phyloP scores from a whole-genome alignment of 2,329 filamentous ascomycete species.

The Sporothrix phasma region DNA sequence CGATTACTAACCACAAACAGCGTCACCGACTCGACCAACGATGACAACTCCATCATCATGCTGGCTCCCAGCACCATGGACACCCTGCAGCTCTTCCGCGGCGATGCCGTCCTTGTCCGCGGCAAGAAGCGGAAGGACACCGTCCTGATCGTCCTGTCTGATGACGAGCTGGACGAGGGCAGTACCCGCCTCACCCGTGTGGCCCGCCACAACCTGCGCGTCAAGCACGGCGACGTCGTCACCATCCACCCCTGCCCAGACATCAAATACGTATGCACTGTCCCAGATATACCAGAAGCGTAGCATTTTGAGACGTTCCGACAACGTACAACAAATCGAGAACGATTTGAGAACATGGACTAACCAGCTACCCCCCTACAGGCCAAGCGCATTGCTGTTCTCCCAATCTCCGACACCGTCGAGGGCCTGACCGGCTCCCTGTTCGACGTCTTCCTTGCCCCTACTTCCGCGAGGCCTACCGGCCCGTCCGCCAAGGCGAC shows the following conservation, averaged over 20 bases:
- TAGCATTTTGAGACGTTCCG: too few relatives aligned
- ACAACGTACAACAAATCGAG: too few relatives aligned
- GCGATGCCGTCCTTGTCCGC: conserved; percentile 94
- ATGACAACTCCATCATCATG: conserved; percentile 99
- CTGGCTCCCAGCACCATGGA: conserved; percentile 99
- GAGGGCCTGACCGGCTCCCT: conserved; percentile 95
- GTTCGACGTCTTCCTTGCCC: conserved; percentile 97
- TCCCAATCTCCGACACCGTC: conserved; percentile 95
- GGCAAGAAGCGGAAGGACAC: conserved; percentile 99
- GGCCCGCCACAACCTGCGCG: conserved; percentile 92
- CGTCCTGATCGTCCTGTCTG: conserved; percentile 90
- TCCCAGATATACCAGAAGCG: too few relatives aligned
- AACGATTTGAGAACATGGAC: too few relatives aligned
- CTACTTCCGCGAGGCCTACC: conserved; percentile 98
- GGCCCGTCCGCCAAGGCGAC: conserved; percentile 93
- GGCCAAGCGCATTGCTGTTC: conserved; percentile 98
- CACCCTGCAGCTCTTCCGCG: conserved; percentile 92
- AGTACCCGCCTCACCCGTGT: conserved; percentile 97
- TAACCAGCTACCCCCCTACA: conserved; percentile 28
- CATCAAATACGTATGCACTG: conserved; percentile 95
- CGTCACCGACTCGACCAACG: conserved; percentile 95
- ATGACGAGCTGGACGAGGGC: conserved; percentile 96
- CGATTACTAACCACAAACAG: conserved; percentile 36
- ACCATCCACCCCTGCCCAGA: conserved; percentile 96
- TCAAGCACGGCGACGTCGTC: conserved; percentile 97